phyloP scores from a whole-genome alignment of 2,329 filamentous ascomycete species.

The Pyrenophora graminea region DNA sequence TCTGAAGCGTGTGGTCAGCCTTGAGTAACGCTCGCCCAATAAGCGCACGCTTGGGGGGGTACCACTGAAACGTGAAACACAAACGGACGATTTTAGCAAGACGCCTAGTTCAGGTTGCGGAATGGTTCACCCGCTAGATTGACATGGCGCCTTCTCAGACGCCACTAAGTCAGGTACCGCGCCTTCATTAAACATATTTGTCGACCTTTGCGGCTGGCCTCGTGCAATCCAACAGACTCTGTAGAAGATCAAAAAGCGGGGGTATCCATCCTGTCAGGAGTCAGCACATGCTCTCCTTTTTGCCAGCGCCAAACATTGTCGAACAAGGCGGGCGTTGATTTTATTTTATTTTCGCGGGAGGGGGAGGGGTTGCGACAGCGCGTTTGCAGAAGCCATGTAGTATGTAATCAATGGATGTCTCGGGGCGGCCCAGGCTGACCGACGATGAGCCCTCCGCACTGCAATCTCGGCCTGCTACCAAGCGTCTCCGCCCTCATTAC shows the following conservation, averaged over 20 bases:
- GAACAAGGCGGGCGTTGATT: too few relatives aligned
- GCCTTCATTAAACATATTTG: slow-evolving; percentile 32
- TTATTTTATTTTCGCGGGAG: too few relatives aligned
- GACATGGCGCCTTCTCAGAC: slow-evolving; percentile 35
- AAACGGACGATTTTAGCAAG: slow-evolving; percentile 27
- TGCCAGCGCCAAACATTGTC: slow-evolving; percentile 9
- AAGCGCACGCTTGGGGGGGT: slow-evolving; percentile 10
- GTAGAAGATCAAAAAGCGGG: slow-evolving; percentile 15
- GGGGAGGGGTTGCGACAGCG: neutral
- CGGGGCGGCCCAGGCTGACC: slow-evolving; percentile 13
- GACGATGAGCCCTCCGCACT: slow-evolving; percentile 8
- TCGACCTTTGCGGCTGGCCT: slow-evolving; percentile 4
- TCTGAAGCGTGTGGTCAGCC: slow-evolving; percentile 28
- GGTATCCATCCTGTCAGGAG: slow-evolving; percentile 7
- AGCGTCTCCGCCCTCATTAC: slow-evolving; percentile 13
- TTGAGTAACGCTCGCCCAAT: slow-evolving; percentile 32
- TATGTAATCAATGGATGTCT: neutral
- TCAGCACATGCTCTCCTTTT: slow-evolving; percentile 2
- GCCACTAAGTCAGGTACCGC: slow-evolving; percentile 34
- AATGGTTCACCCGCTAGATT: slow-evolving; percentile 25
- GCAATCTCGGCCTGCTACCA: slow-evolving; percentile 19
- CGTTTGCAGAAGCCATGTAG: neutral
- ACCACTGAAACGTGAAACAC: slow-evolving; percentile 39
- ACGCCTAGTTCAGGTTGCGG: slow-evolving; percentile 17
- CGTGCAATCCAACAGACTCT: slow-evolving; percentile 6